Conservation (phyloP, 2,329 filamentous ascomycete genomes). For the Colletotrichum sp. region DNA sequence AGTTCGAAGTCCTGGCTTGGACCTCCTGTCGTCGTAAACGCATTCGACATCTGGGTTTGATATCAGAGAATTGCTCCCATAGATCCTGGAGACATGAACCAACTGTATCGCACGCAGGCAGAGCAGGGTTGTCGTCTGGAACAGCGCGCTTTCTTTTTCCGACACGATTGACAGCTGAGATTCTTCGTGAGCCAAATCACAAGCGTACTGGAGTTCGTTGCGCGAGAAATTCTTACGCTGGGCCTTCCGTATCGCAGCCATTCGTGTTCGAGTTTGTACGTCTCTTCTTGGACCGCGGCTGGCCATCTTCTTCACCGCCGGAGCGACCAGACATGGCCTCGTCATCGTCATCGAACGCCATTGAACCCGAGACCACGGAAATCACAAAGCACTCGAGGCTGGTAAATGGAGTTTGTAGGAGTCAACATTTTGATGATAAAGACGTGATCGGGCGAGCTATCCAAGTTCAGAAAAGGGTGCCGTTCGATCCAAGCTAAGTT, state of each 20-base stretch:
- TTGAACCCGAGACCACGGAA: neutral
- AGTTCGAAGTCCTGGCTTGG: constrained; percentile 36
- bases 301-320: neutral
- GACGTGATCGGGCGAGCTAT: neutral
- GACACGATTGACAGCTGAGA: constrained; percentile 42
- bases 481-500: neutral
- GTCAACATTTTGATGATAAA: neutral
- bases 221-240: neutral
- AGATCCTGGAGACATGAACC: neutral
- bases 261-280: neutral
- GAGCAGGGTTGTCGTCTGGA: constrained; percentile 46
- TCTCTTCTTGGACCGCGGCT: neutral
- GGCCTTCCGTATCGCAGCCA: neutral
- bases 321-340: neutral
- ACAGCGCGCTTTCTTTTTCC: constrained; percentile 50
- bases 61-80: neutral
- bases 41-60: constrained; percentile 28
- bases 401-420: neutral
- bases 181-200: neutral
- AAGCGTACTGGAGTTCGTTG: too few species aligned
- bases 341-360: constrained; percentile 4
- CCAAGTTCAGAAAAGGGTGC: neutral
- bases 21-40: constrained; percentile 35
- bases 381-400: neutral
- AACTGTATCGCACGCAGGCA: constrained; percentile 39